Conservation (phyloP, 2,329 filamentous ascomycete species). For the Penicillium sp. region DNA sequence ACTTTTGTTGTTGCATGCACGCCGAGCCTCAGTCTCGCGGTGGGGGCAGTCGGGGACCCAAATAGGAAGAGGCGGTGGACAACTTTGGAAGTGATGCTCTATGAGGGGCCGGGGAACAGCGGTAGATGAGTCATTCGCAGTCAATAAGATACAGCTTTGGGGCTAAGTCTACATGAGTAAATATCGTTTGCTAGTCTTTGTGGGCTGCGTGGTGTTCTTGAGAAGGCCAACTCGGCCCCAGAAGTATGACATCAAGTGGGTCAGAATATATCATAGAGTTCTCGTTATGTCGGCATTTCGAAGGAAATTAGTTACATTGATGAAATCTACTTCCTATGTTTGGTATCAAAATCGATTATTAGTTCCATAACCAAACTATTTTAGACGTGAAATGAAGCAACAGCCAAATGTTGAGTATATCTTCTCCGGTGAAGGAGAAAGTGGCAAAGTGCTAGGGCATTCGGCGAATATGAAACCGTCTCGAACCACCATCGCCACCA, state of each 20-base stretch:
- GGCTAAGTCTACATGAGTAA: too few relatives aligned
- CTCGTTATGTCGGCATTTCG: not conserved
- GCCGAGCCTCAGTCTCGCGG: conserved; percentile 11
- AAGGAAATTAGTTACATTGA: not conserved
- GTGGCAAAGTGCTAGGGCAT: not conserved
- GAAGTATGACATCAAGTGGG: conserved; percentile 27
- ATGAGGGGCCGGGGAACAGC: too few relatives aligned
- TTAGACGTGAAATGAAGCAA: not conserved
- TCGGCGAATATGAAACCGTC: not conserved
- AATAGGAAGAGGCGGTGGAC: conserved; percentile 7
- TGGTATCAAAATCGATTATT: not conserved
- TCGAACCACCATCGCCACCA: not conserved
- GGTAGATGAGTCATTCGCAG: not conserved
- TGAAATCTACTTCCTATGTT: too few relatives aligned
- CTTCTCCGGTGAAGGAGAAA: not conserved
- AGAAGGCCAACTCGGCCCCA: not conserved
- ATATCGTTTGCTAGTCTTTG: not conserved
- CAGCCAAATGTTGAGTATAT: not conserved
- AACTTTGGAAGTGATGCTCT: too few relatives aligned
- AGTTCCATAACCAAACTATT: too few relatives aligned
- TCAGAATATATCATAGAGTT: conserved; percentile 7
- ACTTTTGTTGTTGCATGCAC: not conserved
- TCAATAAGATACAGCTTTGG: too few relatives aligned
- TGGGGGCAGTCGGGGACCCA: conserved; percentile 18
- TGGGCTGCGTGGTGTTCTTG: not conserved